Percentiles rank a stretch among this genome's conserved stretches.
These are phyloP conservation scores for Coemansia sp. DNA, from an alignment of 192 early-diverging fungal species.

Conservation along the genomic window DNA sequence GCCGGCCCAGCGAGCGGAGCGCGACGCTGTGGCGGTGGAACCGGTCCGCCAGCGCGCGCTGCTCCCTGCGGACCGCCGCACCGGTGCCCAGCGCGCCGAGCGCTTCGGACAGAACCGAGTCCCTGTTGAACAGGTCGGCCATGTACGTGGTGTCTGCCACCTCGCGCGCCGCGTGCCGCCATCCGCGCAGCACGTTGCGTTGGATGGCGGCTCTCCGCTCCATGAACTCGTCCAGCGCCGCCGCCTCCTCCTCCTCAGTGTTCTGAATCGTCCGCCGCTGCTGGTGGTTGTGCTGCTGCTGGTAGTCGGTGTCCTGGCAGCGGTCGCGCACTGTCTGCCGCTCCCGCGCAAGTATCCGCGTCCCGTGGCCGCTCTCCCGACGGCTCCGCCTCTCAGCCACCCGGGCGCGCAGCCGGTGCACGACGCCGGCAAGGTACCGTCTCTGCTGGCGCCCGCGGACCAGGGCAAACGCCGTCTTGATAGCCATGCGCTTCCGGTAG, in stretches of 20 bases:
- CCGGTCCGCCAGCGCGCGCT: not conserved
- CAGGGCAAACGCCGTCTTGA: not conserved
- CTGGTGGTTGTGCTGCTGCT: not conserved
- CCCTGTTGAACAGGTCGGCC: conserved; percentile 22
- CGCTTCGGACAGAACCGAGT: not conserved
- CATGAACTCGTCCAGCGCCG: not conserved
- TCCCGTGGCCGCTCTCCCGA: not conserved
- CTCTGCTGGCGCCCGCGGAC: not conserved
- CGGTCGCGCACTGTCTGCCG: not conserved
- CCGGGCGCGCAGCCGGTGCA: not conserved
- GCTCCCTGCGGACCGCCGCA: not conserved
- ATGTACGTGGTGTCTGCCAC: not conserved
- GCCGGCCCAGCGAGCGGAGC: not conserved
- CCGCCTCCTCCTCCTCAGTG: not conserved
- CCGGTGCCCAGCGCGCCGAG: conserved; percentile 5
- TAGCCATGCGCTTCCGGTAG: not conserved
- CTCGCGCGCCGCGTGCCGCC: not conserved
- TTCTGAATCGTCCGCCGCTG: not conserved
- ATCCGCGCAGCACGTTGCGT: not conserved
- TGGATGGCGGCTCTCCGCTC: not conserved
- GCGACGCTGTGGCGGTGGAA: conserved; percentile 1
- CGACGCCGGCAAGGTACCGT: not conserved
- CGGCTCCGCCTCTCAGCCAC: not conserved
- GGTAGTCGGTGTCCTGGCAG: not conserved
- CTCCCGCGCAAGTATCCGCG: not conserved